Percentiles rank a stretch among this genome's conserved stretches.
Evolutionary conservation across 2,329 filamentous ascomycete species (phyloP).

Genomic region (Microdochium trichocladiopsis): DNA sequence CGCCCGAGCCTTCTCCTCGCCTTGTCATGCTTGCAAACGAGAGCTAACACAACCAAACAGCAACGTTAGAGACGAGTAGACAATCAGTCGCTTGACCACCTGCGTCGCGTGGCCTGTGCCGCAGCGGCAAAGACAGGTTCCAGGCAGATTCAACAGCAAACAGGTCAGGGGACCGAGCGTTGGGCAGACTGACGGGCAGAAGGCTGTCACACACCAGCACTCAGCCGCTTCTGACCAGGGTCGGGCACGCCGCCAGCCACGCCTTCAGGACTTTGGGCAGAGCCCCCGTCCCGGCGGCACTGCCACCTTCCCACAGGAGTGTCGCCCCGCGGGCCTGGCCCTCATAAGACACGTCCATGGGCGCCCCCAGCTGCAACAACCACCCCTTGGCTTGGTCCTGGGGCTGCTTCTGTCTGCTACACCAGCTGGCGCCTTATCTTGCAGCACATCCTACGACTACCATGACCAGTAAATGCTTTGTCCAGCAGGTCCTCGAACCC

Average conservation of each 20-base stretch:
- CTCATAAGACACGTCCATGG: no score
- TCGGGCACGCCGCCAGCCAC: background rate
- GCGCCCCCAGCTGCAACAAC: no score
- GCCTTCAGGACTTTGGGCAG: background rate
- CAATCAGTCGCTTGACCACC: no score
- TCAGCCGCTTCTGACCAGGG: background rate
- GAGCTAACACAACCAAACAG: no score
- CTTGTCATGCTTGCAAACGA: background rate
- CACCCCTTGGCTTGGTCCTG: no score
- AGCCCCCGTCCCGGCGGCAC: background rate
- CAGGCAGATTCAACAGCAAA: background rate
- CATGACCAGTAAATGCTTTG: conserved; percentile 10
- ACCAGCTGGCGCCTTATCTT: background rate
- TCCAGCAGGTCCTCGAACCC: conserved; percentile 10
- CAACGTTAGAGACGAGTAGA: no score
- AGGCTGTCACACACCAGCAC: background rate
- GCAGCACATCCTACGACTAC: conserved; percentile 1
- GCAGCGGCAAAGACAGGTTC: background rate
- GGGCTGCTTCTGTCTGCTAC: no score
- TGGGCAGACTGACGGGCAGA: background rate
- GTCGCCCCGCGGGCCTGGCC: no score
- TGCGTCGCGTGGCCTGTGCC: background rate
- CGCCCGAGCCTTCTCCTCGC: background rate
- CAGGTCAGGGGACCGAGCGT: background rate
- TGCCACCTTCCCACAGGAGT: no score